Evolutionary conservation across 2,329 filamentous ascomycete species (phyloP), one percentile per base, ranked within the genome.

Genomic region (Pseudocercospora pini-densiflorae): DNA sequence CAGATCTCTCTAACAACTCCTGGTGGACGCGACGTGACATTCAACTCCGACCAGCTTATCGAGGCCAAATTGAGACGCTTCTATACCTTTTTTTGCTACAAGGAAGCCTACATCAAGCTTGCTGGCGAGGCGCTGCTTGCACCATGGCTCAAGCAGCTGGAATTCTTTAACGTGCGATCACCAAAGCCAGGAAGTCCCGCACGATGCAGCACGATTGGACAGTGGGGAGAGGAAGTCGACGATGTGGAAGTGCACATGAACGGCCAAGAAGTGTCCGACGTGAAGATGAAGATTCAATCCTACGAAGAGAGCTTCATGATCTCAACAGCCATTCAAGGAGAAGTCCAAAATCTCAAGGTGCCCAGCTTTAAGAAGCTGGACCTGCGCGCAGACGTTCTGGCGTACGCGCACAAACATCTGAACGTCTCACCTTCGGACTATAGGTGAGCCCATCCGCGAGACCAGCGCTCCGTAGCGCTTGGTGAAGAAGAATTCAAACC

Each of bases 61-160:
- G 89, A 90, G 66, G 84, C 81, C 23, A 89, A 89, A 74, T 81
- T 94, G 29, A 84, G 90, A 5, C 84, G 86, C 61, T 94, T 94
- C 76, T 94, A 93, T 76, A 86, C 90, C 0, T 87, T 91, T 66
- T 94, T 91, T 89, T 92, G 90, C 77, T 85, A 92, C 77, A 89
- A 92, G 72, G 92, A 94, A 80, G 89, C 91, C 0, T 94, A 92
- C 76, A 89, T 94, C 78, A 94, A 94, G 85, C 88, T 94, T 81
- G 91, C 90, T 31, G 92, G 92, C 27, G 90, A 94, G 73, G 92
- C 90, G 0, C 82, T 94, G 65, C 82, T 93, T 8, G 92, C 92
- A 0, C 82, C 83, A 3, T 94, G 92, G 92, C 82, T 94, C 58
- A 81, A 81, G 59, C 86, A 90, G 59, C 80, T 94, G 8, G 89